phyloP scores from a whole-genome alignment of 2,329 filamentous ascomycete genomes.

The Annulohypoxylon truncatum region DNA sequence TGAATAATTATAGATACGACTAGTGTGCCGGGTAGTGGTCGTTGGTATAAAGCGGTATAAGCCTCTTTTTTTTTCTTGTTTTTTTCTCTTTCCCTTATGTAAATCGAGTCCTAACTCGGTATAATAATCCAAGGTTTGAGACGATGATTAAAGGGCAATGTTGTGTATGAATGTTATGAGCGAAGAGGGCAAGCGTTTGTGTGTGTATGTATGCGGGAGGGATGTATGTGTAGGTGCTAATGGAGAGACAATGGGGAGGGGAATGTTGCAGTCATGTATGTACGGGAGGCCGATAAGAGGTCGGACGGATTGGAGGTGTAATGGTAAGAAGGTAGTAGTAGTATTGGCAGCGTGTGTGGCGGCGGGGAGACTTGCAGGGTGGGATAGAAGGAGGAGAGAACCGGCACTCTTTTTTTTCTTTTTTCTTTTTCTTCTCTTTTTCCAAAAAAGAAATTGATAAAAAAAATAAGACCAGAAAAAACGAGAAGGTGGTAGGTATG shows the following conservation, averaged over 20 bases:
- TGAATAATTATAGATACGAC: conserved; percentile 37
- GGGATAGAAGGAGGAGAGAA: conserved; percentile 38
- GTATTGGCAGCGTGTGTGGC: conserved; percentile 34
- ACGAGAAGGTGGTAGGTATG: conserved; percentile 20
- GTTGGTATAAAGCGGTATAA: conserved; percentile 5
- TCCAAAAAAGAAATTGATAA: conserved; percentile 29
- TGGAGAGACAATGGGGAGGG: conserved; percentile 44
- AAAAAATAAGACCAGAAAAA: conserved; percentile 28
- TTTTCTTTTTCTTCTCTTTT: conserved; percentile 20
- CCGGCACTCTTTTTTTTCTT: conserved; percentile 36
- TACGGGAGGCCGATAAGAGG: conserved; percentile 42
- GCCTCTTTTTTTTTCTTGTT: conserved; percentile 7
- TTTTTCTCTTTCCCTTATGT: conserved; percentile 13
- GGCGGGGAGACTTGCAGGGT: conserved; percentile 38
- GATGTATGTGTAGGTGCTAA: conserved; percentile 36
- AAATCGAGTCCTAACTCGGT: conserved; percentile 35
- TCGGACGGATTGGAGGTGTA: conserved; percentile 42
- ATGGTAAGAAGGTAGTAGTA: conserved; percentile 36
- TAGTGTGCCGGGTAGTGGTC: conserved; percentile 24
- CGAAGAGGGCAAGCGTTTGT: conserved; percentile 24
- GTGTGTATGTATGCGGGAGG: conserved; percentile 24
- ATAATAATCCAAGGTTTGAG: conserved; percentile 36
- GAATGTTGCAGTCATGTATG: conserved; percentile 41
- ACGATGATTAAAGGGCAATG: conserved; percentile 40
- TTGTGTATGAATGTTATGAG: conserved; percentile 27